Evolutionary conservation across 306 rosid genomes (phyloP).

Genomic region (Castanea sativa): DNA sequence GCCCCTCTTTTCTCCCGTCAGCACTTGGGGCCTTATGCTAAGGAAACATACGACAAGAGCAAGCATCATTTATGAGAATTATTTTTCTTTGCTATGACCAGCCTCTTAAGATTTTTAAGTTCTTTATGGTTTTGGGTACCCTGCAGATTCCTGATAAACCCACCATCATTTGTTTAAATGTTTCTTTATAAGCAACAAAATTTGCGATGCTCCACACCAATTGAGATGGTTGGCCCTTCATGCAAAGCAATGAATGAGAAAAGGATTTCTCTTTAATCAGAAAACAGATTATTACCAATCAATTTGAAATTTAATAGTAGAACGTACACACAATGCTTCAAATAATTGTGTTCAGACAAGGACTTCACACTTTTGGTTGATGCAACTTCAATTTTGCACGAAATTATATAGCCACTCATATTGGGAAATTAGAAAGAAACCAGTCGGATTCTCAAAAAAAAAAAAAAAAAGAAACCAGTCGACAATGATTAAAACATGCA

Average conservation of each 20-base stretch:
- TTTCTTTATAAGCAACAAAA: slow-evolving; percentile 42
- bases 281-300: no score
- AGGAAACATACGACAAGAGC: slow-evolving; percentile 61
- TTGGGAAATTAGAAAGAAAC: no score
- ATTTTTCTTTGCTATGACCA: slow-evolving; percentile 34
- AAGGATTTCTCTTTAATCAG: no score
- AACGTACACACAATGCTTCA: no score
- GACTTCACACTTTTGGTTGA: no score
- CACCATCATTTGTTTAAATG: slow-evolving; percentile 37
- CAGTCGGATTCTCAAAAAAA: no score
- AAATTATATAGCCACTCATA: no score
- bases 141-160: slow-evolving; percentile 38
- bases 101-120: slow-evolving; percentile 13
- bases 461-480: no score
- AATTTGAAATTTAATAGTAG: background rate
- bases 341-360: no score
- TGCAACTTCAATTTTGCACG: no score
- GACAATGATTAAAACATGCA: no score
- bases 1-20: no score
- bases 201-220: background rate
- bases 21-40: slow-evolving; percentile 45
- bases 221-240: background rate
- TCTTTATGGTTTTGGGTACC: slow-evolving; percentile 15
- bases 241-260: background rate
- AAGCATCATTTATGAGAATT: slow-evolving; percentile 22